phyloP scores from a whole-genome alignment of 768 basidiomycete species.

The Fomitopsis serialis region DNA sequence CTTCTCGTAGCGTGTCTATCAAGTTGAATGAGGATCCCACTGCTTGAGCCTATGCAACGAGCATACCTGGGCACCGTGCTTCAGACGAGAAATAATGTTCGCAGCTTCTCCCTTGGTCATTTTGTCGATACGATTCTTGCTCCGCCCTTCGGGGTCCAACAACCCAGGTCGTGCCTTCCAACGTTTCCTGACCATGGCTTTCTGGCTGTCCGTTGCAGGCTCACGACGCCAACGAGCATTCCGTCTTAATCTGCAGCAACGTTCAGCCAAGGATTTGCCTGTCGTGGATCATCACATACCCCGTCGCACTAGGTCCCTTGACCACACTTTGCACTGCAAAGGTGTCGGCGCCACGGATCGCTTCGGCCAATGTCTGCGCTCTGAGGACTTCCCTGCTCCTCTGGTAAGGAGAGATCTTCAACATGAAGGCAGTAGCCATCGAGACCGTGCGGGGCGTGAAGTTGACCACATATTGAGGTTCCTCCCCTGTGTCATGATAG shows the following conservation, averaged over 20 bases:
- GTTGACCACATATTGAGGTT: conserved; percentile 40
- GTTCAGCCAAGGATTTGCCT: background rate
- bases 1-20: conserved; percentile 52
- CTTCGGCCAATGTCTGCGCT: conserved; percentile 50
- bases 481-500: conserved; percentile 20
- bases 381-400: conserved; percentile 39
- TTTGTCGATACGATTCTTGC: conserved; percentile 28
- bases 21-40: background rate
- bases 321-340: conserved; percentile 55
- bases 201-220: conserved; percentile 60
- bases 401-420: conserved; percentile 50
- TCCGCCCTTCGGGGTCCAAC: conserved; percentile 16
- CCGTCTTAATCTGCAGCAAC: conserved; percentile 42
- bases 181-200: conserved; percentile 47
- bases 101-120: conserved; percentile 80
- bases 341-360: conserved; percentile 65
- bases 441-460: conserved; percentile 51
- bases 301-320: conserved; percentile 39
- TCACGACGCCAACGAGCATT: conserved; percentile 61
- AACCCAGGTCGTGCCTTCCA: conserved; percentile 27
- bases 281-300: conserved; percentile 34
- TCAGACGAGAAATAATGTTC: conserved; percentile 70
- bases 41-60: background rate
- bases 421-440: conserved; percentile 33
- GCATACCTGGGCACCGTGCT: conserved; percentile 68